phyloP scores from a whole-genome alignment of 208 protist species.

The Angomonas deanei region DNA sequence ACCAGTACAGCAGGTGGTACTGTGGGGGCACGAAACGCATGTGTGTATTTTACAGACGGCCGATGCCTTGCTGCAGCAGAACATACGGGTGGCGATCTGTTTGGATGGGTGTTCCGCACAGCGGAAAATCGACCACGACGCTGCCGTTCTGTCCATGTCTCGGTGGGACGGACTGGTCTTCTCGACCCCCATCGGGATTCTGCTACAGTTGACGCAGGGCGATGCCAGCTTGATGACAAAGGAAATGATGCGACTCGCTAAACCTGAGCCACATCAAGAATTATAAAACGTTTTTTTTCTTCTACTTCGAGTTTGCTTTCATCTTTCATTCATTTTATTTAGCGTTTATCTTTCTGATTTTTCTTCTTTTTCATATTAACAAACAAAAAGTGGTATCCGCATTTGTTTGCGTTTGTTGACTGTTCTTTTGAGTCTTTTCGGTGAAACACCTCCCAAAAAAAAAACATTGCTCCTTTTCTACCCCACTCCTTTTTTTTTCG shows the following conservation, averaged over 20 bases:
- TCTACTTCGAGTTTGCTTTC: conserved; percentile 2
- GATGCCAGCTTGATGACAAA: not conserved
- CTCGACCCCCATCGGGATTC: conserved; percentile 16
- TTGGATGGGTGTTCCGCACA: conserved; percentile 42
- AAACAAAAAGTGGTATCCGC: not conserved
- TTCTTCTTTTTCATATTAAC: too few species aligned
- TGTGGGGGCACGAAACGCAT: conserved; percentile 70
- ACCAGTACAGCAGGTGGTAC: conserved; percentile 58
- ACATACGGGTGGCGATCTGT: conserved; percentile 48
- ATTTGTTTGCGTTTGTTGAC: not conserved
- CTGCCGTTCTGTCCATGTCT: conserved; percentile 26
- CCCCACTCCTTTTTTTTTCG: conserved; percentile 2
- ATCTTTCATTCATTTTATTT: conserved; percentile 2
- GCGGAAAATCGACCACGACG: conserved; percentile 17
- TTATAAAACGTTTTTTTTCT: not conserved
- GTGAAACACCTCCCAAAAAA: not conserved
- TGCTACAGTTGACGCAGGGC: conserved; percentile 25
- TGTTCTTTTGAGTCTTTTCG: not conserved
- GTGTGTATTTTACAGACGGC: conserved; percentile 64
- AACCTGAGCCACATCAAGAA: not conserved
- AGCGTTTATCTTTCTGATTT: not conserved
- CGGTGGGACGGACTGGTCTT: conserved; percentile 40
- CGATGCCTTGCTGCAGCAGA: conserved; percentile 44
- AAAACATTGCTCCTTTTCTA: too few species aligned
- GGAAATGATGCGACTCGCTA: not conserved